phyloP scores from a whole-genome alignment of 169 alveolate genomes.

The Plasmodium ovale region DNA sequence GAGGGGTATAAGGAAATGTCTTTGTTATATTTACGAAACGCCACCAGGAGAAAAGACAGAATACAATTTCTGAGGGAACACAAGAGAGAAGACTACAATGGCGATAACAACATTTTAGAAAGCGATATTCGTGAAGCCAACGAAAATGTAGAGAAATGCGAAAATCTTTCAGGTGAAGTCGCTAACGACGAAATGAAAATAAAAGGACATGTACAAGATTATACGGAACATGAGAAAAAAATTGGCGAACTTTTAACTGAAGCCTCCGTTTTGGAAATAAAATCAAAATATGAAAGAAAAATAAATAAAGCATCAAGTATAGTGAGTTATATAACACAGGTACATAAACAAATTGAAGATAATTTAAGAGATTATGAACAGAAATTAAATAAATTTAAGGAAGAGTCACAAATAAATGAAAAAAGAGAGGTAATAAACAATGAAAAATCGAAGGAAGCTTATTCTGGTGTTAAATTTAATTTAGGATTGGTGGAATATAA shows the following conservation, averaged over 20 bases:
- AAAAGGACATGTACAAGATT: background rate
- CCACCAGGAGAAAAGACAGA: background rate
- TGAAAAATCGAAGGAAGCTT: constrained; percentile 25
- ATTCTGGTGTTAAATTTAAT: constrained; percentile 1
- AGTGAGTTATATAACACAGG: background rate
- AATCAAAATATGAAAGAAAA: background rate
- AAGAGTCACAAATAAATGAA: background rate
- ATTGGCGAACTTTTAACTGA: constrained; percentile 9
- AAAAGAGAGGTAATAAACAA: background rate
- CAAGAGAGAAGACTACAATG: background rate
- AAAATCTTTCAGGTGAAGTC: background rate
- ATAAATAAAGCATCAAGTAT: background rate
- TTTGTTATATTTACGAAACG: constrained; percentile 2
- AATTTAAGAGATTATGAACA: background rate
- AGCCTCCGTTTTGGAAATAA: constrained; percentile 17
- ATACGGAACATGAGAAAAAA: background rate
- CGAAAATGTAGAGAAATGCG: background rate
- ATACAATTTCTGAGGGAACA: background rate
- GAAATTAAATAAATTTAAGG: constrained; percentile 12
- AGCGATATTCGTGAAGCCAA: background rate
- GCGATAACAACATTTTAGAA: background rate
- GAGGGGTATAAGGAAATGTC: background rate
- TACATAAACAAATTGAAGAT: background rate
- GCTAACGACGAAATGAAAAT: background rate
- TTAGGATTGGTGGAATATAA: background rate